Evolutionary conservation across 345 rosid species (phyloP), one percentile per base, ranked within the genome.

Genomic region (Salix exigua): DNA sequence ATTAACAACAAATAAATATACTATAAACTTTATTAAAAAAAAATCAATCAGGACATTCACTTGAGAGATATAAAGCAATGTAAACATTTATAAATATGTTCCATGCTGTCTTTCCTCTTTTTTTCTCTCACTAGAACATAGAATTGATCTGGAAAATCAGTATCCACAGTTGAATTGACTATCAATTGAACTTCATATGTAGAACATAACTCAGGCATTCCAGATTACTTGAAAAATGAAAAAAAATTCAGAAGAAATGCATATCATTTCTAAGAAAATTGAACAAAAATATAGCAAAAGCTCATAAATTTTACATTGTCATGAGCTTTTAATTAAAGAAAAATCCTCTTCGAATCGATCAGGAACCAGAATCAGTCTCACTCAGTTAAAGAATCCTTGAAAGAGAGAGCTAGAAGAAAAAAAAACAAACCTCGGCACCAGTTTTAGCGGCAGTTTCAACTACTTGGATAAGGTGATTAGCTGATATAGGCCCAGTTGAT

Each of bases 401-500:
- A 23, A 51, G 10, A 28, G 17, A 28, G 19, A 46, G 8, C 19
- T 11, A 23, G 18, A 67, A 40, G 63, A 46, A 51, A 14, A 40
- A 51, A 51, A 66, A 63, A 2, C 51, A 67, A 71, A 95, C 99
- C 97, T 89, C 89, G 5, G 99, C 97, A 11, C 97, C 97, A 70
- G 96, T 85, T 80, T 83, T 88, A 55, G 99, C 97, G 61, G 97
- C 94, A 73, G 88, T 71, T 81, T 93, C 97, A 44, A 93, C 96
- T 50, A 91, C 94, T 86, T 89, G 83, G 62, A 91, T 84, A 80
- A 90, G 97, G 73, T 87, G 88, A 55, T 69, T n/a, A 19, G 88
- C 81, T 33, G 96, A 89, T 69, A 95, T 82, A 31, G 96, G 85
- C 38, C 97, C 97, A 38, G 86, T 86, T 66, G 93, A 82, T 51